phyloP scores from a whole-genome alignment of 2,329 filamentous ascomycete species.

The Claviceps fusiformis region DNA sequence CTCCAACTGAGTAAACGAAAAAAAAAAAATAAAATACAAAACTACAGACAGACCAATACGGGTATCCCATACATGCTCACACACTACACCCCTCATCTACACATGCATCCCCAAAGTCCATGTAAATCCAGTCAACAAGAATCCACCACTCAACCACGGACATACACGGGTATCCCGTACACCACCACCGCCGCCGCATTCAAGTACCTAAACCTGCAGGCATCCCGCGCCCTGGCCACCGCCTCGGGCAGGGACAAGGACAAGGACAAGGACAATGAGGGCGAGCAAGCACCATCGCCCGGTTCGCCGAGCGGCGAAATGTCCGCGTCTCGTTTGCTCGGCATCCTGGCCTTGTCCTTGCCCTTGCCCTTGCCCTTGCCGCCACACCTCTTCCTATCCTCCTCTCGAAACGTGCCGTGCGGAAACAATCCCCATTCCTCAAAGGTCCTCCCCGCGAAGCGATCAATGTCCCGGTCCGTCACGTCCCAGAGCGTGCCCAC shows the following conservation, averaged over 20 bases:
- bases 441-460: conserved; percentile 67
- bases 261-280: conserved; percentile 21
- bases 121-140: too few relatives aligned
- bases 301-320: not conserved
- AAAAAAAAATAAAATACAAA: too few relatives aligned
- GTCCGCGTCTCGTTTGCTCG: not conserved
- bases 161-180: conserved; percentile 87
- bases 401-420: conserved; percentile 29
- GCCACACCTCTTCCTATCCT: conserved; percentile 15
- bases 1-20: too few relatives aligned
- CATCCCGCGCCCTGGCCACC: conserved; percentile 57
- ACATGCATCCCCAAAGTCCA: too few relatives aligned
- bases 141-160: conserved; percentile 23
- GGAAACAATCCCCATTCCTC: conserved; percentile 72
- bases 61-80: too few relatives aligned
- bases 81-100: too few relatives aligned
- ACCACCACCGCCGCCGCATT: conserved; percentile 90
- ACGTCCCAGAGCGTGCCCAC: conserved; percentile 96
- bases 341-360: not conserved
- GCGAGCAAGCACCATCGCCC: not conserved
- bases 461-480: conserved; percentile 93
- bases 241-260: conserved; percentile 53
- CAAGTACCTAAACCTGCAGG: conserved; percentile 80
- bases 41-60: too few relatives aligned
- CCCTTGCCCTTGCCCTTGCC: conserved; percentile 4